Evolutionary conservation across 139 green algal genomes (phyloP).

Genomic region (Haematococcus sp.): DNA sequence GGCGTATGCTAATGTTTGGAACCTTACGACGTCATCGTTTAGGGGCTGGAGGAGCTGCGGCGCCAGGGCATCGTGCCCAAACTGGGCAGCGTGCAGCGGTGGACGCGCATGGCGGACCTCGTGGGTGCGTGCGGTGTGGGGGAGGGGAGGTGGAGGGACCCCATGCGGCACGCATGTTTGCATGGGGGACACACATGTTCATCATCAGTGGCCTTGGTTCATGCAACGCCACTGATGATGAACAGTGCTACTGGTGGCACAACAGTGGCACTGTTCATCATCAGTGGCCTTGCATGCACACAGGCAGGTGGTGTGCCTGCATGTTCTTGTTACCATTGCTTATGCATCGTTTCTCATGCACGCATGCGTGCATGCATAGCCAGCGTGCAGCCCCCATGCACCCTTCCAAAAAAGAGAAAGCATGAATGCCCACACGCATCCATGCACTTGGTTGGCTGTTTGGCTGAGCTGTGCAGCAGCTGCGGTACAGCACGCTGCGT

Average conservation of each 20-base stretch:
- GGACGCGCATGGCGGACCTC: constrained; percentile 33
- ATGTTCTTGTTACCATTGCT: too few relatives aligned
- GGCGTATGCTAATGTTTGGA: not conserved
- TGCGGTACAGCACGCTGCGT: too few relatives aligned
- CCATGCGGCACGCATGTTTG: not conserved
- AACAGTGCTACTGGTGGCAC: not conserved
- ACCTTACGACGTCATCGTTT: not conserved
- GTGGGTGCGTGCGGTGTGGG: not conserved
- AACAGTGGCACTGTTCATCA: too few relatives aligned
- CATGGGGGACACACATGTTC: not conserved
- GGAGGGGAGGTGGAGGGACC: not conserved
- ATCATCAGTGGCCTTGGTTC: not conserved
- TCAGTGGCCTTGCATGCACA: too few relatives aligned
- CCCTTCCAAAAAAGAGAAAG: too few relatives aligned
- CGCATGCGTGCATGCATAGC: too few relatives aligned
- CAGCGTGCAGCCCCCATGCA: too few relatives aligned
- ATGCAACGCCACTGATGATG: not conserved
- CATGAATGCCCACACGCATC: too few relatives aligned
- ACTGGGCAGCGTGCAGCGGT: constrained; percentile 48
- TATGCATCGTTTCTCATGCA: too few relatives aligned
- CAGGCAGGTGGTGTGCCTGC: too few relatives aligned
- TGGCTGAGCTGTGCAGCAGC: too few relatives aligned
- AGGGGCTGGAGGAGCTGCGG: constrained; percentile 10
- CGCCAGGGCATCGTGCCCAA: constrained; percentile 38
- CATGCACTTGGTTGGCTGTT: too few relatives aligned